These are phyloP conservation scores for Vanrija pseudolonga DNA, from an alignment of 1,284 basidiomycete genomes.

Conservation along the genomic window DNA sequence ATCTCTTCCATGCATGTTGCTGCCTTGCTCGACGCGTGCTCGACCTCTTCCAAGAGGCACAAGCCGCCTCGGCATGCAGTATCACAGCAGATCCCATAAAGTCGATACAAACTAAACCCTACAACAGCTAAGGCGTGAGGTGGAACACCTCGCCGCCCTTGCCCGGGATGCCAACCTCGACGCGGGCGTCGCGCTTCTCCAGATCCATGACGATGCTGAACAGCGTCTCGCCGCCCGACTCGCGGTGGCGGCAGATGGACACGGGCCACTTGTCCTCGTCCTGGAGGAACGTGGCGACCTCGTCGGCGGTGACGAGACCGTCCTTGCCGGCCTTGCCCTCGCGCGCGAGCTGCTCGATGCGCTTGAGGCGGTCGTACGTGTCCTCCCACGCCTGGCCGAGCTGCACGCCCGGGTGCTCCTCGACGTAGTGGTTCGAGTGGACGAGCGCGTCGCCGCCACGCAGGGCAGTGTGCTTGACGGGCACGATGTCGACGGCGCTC, in stretches of 20 bases:
- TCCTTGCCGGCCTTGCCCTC: neutral
- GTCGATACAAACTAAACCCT: neutral
- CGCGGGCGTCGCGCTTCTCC: neutral
- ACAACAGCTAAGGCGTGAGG: slow-evolving; percentile 1
- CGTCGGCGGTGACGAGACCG: neutral
- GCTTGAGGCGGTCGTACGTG: slow-evolving; percentile 5
- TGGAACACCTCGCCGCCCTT: slow-evolving; percentile 1
- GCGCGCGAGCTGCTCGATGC: slow-evolving; percentile 10
- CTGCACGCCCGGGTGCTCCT: slow-evolving; percentile 12
- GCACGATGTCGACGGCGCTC: neutral
- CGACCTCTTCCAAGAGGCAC: too few relatives aligned
- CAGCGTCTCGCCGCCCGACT: slow-evolving; percentile 7
- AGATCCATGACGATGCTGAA: slow-evolving; percentile 21
- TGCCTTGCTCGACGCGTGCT: too few relatives aligned
- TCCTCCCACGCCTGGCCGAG: slow-evolving; percentile 1
- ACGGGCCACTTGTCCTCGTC: slow-evolving; percentile 11
- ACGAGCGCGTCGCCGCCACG: slow-evolving; percentile 2
- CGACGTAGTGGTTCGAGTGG: slow-evolving; percentile 21
- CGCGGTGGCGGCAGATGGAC: slow-evolving; percentile 12
- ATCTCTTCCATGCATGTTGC: too few relatives aligned
- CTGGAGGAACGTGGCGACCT: slow-evolving; percentile 4
- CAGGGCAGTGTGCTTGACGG: neutral
- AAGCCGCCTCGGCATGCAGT: too few relatives aligned
- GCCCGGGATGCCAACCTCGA: slow-evolving; percentile 14
- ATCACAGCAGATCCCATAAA: too few relatives aligned